Conservation (phyloP, 148 eudicot species). For the Salicornia ramosissima region DNA sequence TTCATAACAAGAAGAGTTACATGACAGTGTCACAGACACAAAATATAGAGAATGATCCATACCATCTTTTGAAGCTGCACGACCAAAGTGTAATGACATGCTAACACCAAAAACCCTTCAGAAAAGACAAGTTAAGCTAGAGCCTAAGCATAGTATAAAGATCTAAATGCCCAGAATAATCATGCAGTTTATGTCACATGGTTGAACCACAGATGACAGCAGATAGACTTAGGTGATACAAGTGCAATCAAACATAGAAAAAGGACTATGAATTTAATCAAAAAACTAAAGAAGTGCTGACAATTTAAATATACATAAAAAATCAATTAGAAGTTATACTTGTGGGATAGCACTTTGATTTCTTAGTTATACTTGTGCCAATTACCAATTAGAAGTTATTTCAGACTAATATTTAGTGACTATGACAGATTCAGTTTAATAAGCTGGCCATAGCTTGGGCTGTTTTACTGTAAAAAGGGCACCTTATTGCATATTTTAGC, state of each 20-base stretch:
- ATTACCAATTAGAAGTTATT: background rate
- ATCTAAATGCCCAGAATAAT: background rate
- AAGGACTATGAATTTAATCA: too few relatives aligned
- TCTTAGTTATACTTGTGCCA: slow-evolving; percentile 1
- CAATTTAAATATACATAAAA: too few relatives aligned
- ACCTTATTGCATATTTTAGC: too few relatives aligned
- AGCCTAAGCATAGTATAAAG: background rate
- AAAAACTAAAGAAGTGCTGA: background rate
- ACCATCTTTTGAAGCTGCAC: background rate
- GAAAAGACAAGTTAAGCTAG: background rate
- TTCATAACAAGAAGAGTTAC: background rate
- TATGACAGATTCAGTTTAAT: too few relatives aligned
- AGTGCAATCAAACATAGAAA: background rate
- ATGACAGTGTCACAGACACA: background rate
- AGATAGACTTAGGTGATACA: background rate
- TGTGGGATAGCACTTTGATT: background rate
- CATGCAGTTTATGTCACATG: background rate
- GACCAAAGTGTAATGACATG: background rate
- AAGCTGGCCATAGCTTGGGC: too few relatives aligned
- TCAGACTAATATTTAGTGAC: too few relatives aligned
- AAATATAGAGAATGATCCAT: background rate
- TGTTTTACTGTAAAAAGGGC: too few relatives aligned
- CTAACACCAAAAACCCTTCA: background rate
- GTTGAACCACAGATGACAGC: background rate
- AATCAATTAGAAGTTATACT: too few relatives aligned